A percentile compares a stretch with the other conserved stretches of the same genome.
Evolutionary conservation across 352 stramenopile genomes (phyloP).

Genomic region (Phytophthora podocarpi): DNA sequence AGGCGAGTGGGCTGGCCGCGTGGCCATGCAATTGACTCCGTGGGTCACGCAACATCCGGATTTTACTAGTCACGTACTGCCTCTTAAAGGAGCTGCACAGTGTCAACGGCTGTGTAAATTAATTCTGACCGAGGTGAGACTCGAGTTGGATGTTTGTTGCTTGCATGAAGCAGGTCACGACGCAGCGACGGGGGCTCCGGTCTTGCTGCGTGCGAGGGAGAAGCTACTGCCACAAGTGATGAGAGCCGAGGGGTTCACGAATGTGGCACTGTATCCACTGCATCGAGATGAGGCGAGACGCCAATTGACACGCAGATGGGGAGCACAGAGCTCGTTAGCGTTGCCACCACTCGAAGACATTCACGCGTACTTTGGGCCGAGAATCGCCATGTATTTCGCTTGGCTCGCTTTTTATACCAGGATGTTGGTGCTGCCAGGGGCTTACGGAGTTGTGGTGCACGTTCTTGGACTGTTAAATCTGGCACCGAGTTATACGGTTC

Average conservation of each 20-base stretch:
- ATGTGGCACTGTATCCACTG: conserved; percentile 53
- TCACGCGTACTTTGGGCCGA: conserved; percentile 68
- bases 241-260: conserved; percentile 28
- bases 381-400: conserved; percentile 77
- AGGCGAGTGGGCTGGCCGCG: conserved; percentile 21
- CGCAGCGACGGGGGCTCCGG: conserved; percentile 6
- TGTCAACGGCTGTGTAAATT: conserved; percentile 64
- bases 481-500: conserved; percentile 48
- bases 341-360: conserved; percentile 53
- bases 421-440: conserved; percentile 62
- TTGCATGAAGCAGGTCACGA: conserved; percentile 17
- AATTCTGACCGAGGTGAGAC: conserved; percentile 47
- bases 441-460: conserved; percentile 60
- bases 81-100: conserved; percentile 51
- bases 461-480: conserved; percentile 42
- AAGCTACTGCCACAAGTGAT: conserved; percentile 48
- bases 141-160: conserved; percentile 46
- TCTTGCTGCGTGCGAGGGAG: conserved; percentile 45
- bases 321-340: conserved; percentile 29
- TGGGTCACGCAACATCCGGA: conserved; percentile 55
- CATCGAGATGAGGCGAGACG: conserved; percentile 62
- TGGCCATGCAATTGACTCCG: conserved; percentile 31
- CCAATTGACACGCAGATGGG: conserved; percentile 52
- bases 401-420: conserved; percentile 89
- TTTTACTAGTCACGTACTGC: conserved; percentile 49